Evolutionary conservation across 495 filamentous ascomycete genomes (phyloP).

Genomic region (Oidiodendron maius): DNA sequence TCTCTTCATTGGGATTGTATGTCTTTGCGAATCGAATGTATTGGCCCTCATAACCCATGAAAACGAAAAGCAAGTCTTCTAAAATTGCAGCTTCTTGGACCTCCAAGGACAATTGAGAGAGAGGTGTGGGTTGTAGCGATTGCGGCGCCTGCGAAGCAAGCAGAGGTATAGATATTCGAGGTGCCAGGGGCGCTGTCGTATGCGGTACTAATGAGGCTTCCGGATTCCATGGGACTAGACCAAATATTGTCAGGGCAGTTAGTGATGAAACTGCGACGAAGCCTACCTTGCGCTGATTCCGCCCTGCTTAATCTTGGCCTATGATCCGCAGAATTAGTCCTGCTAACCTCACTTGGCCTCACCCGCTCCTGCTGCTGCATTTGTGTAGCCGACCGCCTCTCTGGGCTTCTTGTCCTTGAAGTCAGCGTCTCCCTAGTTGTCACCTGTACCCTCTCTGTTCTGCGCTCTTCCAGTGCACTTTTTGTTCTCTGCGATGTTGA

Average conservation of each 20-base stretch:
- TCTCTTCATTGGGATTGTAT: slow-evolving; percentile 79
- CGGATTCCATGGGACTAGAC: slow-evolving; percentile 62
- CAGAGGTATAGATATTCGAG: slow-evolving; percentile 79
- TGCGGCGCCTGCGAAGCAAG: slow-evolving; percentile 66
- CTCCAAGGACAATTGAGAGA: slow-evolving; percentile 68
- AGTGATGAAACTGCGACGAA: neutral
- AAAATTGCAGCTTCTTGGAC: slow-evolving; percentile 80
- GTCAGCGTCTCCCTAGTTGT: slow-evolving; percentile 62
- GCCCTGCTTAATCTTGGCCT: slow-evolving; percentile 8
- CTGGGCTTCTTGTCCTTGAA: slow-evolving; percentile 56
- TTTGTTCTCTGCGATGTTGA: slow-evolving; percentile 18
- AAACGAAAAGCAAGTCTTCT: slow-evolving; percentile 87
- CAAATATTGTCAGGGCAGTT: neutral
- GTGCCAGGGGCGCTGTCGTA: slow-evolving; percentile 82
- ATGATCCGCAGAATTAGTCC: slow-evolving; percentile 16
- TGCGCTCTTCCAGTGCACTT: slow-evolving; percentile 21
- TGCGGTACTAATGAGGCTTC: slow-evolving; percentile 75
- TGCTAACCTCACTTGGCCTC: slow-evolving; percentile 7
- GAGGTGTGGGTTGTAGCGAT: slow-evolving; percentile 61
- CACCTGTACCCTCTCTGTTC: slow-evolving; percentile 46
- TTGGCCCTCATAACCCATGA: slow-evolving; percentile 98
- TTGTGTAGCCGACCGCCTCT: slow-evolving; percentile 46
- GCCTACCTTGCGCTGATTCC: slow-evolving; percentile 20
- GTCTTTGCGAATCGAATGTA: slow-evolving; percentile 81
- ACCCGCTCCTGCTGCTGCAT: slow-evolving; percentile 12